phyloP scores from a whole-genome alignment of 768 basidiomycete genomes.

The Lyophyllum shimeji region DNA sequence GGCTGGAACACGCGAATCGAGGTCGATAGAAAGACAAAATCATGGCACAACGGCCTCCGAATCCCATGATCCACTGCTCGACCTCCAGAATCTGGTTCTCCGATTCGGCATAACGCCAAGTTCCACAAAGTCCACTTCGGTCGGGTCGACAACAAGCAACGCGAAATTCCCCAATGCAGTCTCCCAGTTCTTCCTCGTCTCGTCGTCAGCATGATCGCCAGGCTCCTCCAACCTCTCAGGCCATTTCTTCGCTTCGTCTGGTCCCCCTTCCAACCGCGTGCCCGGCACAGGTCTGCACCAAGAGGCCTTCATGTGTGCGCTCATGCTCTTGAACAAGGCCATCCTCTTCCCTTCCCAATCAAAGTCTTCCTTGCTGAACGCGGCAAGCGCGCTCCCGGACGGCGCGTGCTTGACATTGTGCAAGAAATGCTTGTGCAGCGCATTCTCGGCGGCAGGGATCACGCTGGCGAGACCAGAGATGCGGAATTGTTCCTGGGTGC shows the following conservation, averaged over 20 bases:
- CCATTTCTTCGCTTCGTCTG: slow-evolving; percentile 63
- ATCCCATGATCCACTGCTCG: slow-evolving; percentile 45
- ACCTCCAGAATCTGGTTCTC: slow-evolving; percentile 54
- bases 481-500: slow-evolving; percentile 72
- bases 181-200: slow-evolving; percentile 47
- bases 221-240: slow-evolving; percentile 53
- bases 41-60: slow-evolving; percentile 68
- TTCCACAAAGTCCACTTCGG: slow-evolving; percentile 68
- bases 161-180: slow-evolving; percentile 67
- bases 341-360: slow-evolving; percentile 69
- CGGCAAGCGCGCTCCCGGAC: slow-evolving; percentile 22
- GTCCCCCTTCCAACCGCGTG: slow-evolving; percentile 43
- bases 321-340: slow-evolving; percentile 60
- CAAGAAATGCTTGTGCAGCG: slow-evolving; percentile 32
- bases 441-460: slow-evolving; percentile 48
- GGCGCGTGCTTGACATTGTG: slow-evolving; percentile 15
- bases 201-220: slow-evolving; percentile 37
- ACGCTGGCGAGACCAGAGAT: slow-evolving; percentile 57
- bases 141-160: slow-evolving; percentile 69
- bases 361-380: slow-evolving; percentile 39
- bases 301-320: slow-evolving; percentile 61
- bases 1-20: not conserved
- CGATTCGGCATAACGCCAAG: slow-evolving; percentile 56
- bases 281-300: slow-evolving; percentile 77
- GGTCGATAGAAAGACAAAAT: slow-evolving; percentile 6